Evolutionary conservation across 129 eudicot species (phyloP).

Genomic region (Flaveria brownii): DNA sequence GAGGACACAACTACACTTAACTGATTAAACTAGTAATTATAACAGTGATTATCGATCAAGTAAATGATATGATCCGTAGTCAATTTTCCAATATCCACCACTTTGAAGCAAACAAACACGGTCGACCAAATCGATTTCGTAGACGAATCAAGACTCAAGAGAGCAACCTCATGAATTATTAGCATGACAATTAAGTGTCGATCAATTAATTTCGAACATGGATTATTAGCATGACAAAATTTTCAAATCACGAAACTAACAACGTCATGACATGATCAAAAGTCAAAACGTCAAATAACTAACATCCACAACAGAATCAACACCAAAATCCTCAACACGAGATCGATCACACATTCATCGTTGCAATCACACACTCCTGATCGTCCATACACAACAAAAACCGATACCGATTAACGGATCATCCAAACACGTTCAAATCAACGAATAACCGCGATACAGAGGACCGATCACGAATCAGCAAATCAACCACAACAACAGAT

Average conservation of each 20-base stretch:
- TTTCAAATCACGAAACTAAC: too few species aligned
- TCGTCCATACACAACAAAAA: background rate
- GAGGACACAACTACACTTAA: slow-evolving; percentile 1
- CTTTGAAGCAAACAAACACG: slow-evolving; percentile 12
- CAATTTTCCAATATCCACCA: background rate
- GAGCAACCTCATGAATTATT: background rate
- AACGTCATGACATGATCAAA: background rate
- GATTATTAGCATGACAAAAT: background rate
- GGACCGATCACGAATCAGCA: background rate
- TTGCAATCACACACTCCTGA: slow-evolving; percentile 6
- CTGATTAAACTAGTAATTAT: background rate
- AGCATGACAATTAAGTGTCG: background rate
- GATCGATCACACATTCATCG: slow-evolving; percentile 18
- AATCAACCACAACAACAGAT: background rate
- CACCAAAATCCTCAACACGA: background rate
- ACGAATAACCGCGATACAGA: background rate
- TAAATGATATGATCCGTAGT: slow-evolving; percentile 5
- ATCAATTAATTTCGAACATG: background rate
- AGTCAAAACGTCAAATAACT: background rate
- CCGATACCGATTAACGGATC: background rate
- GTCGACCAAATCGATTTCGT: background rate
- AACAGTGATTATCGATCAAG: background rate
- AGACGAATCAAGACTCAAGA: too few species aligned
- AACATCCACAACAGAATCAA: background rate
- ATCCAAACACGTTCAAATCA: slow-evolving; percentile 6